Evolutionary conservation across 352 stramenopile genomes (phyloP).

Genomic region (Discostella stelligera): DNA sequence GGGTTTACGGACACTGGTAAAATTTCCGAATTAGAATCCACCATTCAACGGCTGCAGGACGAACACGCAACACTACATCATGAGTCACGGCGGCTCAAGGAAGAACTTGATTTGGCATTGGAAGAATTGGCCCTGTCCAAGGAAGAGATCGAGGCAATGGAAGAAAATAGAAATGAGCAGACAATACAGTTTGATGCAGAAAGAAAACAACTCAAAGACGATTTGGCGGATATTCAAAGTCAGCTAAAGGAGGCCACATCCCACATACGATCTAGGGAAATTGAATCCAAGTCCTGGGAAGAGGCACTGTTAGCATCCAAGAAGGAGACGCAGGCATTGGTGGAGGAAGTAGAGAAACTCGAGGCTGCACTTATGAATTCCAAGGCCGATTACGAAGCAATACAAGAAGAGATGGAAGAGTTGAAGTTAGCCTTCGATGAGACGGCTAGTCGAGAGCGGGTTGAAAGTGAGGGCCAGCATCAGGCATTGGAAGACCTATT

Average conservation of each 20-base stretch:
- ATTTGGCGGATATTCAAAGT: conserved; percentile 36
- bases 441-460: conserved; percentile 23
- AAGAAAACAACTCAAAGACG: conserved; percentile 42
- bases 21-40: conserved; percentile 42
- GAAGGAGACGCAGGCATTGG: conserved; percentile 39
- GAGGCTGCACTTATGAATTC: conserved; percentile 49
- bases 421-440: conserved; percentile 55
- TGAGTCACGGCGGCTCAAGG: conserved; percentile 43
- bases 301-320: conserved; percentile 41
- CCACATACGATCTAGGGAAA: conserved; percentile 45
- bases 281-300: conserved; percentile 47
- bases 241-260: conserved; percentile 47
- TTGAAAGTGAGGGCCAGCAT: conserved; percentile 26
- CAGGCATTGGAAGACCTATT: conserved; percentile 46
- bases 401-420: conserved; percentile 52
- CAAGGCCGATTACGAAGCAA: conserved; percentile 42
- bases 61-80: conserved; percentile 62
- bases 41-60: conserved; percentile 38
- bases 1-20: not conserved
- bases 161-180: conserved; percentile 47
- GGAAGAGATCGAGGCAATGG: conserved; percentile 57
- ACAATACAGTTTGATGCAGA: conserved; percentile 32
- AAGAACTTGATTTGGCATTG: conserved; percentile 59
- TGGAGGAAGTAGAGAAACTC: conserved; percentile 45
- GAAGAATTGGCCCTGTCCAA: conserved; percentile 65